A percentile compares a stretch with the other conserved stretches of the same genome.
These are phyloP conservation scores for Saccharomyces hybrid DNA, from an alignment of 1,139 yeast species.

Conservation along the genomic window DNA sequence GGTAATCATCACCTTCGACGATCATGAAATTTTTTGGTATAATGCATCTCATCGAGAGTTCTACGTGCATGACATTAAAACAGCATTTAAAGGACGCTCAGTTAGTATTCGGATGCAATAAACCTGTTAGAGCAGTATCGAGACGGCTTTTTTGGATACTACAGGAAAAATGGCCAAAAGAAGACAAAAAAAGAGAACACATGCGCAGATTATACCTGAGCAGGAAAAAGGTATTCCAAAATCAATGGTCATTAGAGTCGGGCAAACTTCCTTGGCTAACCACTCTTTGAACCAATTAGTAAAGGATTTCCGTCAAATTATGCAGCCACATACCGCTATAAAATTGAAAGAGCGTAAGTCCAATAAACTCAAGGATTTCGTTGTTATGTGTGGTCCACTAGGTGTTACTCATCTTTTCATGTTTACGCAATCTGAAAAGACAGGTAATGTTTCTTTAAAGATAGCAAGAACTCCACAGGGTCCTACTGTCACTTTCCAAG, in stretches of 20 bases:
- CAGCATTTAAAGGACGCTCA: not conserved
- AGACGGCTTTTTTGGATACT: not conserved
- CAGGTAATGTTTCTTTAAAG: slow-evolving; percentile 77
- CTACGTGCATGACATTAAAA: not conserved
- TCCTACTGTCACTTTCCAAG: slow-evolving; percentile 80
- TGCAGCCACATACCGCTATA: slow-evolving; percentile 96
- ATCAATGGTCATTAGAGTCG: slow-evolving; percentile 88
- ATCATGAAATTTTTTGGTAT: not conserved
- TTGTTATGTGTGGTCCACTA: slow-evolving; percentile 95
- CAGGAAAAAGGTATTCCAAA: slow-evolving; percentile 66
- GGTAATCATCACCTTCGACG: not conserved
- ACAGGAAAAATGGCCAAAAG: slow-evolving; percentile 1
- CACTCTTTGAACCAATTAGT: slow-evolving; percentile 79
- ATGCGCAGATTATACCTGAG: slow-evolving; percentile 57
- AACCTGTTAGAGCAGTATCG: not conserved
- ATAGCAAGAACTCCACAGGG: slow-evolving; percentile 88
- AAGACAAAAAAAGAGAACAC: slow-evolving; percentile 37
- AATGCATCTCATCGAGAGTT: not conserved
- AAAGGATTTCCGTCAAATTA: slow-evolving; percentile 74
- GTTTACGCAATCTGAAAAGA: slow-evolving; percentile 69
- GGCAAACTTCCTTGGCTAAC: slow-evolving; percentile 62
- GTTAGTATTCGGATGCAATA: not conserved
- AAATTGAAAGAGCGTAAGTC: slow-evolving; percentile 78
- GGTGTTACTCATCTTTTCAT: slow-evolving; percentile 85
- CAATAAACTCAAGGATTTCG: slow-evolving; percentile 79